These are phyloP conservation scores for Logfia minima DNA, from an alignment of 129 eudicot genomes.

Conservation along the genomic window DNA sequence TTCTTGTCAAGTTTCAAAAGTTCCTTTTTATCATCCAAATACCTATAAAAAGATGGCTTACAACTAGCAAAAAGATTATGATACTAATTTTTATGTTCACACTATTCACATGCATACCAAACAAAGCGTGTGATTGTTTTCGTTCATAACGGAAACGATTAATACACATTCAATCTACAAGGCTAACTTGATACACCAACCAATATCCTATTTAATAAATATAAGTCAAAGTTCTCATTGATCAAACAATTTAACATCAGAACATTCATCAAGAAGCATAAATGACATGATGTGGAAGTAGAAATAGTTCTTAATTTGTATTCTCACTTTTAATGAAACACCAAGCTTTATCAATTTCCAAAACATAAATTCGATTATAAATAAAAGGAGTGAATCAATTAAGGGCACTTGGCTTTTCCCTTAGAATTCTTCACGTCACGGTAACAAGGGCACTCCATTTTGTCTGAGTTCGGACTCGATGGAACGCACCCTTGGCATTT, in stretches of 20 bases:
- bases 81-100: neutral
- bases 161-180: neutral
- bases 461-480: conserved; percentile 60
- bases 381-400: neutral
- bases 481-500: conserved; percentile 63
- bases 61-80: neutral
- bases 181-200: neutral
- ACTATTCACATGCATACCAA: neutral
- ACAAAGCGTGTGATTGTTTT: neutral
- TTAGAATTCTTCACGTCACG: conserved; percentile 54
- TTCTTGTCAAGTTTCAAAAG: neutral
- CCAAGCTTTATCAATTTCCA: too few species aligned
- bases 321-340: too few species aligned
- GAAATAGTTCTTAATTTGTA: too few species aligned
- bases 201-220: neutral
- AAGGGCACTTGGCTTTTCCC: conserved; percentile 77
- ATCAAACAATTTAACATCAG: conserved; percentile 1
- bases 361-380: too few species aligned
- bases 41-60: neutral
- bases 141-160: neutral
- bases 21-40: neutral
- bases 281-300: neutral
- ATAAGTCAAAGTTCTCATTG: neutral
- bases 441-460: conserved; percentile 72
- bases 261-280: neutral